phyloP scores from a whole-genome alignment of 306 rosid species.

The Hippophae tibetana region DNA sequence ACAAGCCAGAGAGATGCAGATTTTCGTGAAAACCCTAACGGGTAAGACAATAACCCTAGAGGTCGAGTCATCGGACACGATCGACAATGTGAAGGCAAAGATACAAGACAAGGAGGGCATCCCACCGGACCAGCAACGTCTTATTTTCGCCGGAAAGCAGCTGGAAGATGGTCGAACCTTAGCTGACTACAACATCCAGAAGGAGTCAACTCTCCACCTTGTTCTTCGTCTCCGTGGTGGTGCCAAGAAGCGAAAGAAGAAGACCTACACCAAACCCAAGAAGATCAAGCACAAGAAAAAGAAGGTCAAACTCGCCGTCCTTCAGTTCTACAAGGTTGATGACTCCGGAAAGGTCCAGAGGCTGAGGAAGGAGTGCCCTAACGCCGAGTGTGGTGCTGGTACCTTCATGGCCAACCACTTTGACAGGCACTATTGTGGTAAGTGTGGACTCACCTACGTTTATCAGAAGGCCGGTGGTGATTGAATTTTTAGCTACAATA shows the following conservation, averaged over 20 bases:
- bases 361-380: conserved; percentile 32
- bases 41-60: conserved; percentile 23
- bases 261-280: conserved; percentile 34
- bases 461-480: conserved; percentile 30
- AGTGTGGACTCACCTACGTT: conserved; percentile 34
- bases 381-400: conserved; percentile 27
- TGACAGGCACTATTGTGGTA: conserved; percentile 33
- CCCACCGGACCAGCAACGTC: conserved; percentile 20
- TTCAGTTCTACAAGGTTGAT: conserved; percentile 29
- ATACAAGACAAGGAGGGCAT: conserved; percentile 18
- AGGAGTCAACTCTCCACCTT: conserved; percentile 24
- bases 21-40: conserved; percentile 24
- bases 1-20: conserved; percentile 17
- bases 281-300: conserved; percentile 34
- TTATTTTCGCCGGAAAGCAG: conserved; percentile 27
- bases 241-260: conserved; percentile 34
- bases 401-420: conserved; percentile 26
- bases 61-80: conserved; percentile 23
- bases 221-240: conserved; percentile 32
- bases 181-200: conserved; percentile 31
- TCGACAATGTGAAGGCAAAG: conserved; percentile 17
- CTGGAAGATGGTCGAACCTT: conserved; percentile 29
- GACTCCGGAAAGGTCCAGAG: conserved; percentile 31
- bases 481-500: background rate
- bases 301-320: conserved; percentile 23